Percentiles rank a stretch among this genome's conserved stretches.
These are phyloP conservation scores for Hericium erinaceus DNA, from an alignment of 768 basidiomycete species.

Conservation along the genomic window DNA sequence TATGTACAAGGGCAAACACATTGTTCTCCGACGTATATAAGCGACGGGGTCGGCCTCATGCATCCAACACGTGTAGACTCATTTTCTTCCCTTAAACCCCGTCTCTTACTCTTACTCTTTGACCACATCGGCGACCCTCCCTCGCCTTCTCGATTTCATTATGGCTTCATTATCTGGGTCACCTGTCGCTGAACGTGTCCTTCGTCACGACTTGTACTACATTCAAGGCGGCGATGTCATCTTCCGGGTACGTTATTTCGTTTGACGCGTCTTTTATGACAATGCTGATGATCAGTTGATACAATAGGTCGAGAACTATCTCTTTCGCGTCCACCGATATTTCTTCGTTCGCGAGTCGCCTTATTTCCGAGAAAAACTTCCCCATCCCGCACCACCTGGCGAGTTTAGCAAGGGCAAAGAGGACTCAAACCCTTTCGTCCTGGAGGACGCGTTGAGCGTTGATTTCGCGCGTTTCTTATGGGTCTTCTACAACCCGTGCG, in stretches of 20 bases:
- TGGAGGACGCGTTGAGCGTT: slow-evolving; percentile 16
- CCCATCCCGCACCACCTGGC: slow-evolving; percentile 9
- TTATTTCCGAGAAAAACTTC: slow-evolving; percentile 28
- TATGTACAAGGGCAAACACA: not conserved
- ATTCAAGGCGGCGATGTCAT: slow-evolving; percentile 43
- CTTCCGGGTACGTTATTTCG: slow-evolving; percentile 18
- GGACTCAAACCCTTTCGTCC: slow-evolving; percentile 20
- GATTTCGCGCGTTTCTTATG: slow-evolving; percentile 22
- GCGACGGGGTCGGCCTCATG: slow-evolving; percentile 11
- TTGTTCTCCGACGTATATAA: slow-evolving; percentile 7
- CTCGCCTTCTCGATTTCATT: not conserved
- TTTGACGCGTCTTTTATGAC: not conserved
- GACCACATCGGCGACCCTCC: slow-evolving; percentile 1
- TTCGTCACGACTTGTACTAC: slow-evolving; percentile 33
- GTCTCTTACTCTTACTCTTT: slow-evolving; percentile 1
- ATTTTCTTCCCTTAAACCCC: slow-evolving; percentile 1
- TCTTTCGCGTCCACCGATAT: slow-evolving; percentile 50
- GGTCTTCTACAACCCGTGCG: slow-evolving; percentile 26
- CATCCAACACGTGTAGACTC: slow-evolving; percentile 14
- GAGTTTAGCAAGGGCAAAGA: slow-evolving; percentile 19
- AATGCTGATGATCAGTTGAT: not conserved
- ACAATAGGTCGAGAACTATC: slow-evolving; percentile 42
- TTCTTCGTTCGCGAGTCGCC: slow-evolving; percentile 57
- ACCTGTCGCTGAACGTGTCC: slow-evolving; percentile 16
- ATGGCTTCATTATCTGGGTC: slow-evolving; percentile 9